A percentile compares a stretch with the other conserved stretches of the same genome.
Conservation (phyloP, 2,329 filamentous ascomycete species). For the Colletotrichum sp. region DNA sequence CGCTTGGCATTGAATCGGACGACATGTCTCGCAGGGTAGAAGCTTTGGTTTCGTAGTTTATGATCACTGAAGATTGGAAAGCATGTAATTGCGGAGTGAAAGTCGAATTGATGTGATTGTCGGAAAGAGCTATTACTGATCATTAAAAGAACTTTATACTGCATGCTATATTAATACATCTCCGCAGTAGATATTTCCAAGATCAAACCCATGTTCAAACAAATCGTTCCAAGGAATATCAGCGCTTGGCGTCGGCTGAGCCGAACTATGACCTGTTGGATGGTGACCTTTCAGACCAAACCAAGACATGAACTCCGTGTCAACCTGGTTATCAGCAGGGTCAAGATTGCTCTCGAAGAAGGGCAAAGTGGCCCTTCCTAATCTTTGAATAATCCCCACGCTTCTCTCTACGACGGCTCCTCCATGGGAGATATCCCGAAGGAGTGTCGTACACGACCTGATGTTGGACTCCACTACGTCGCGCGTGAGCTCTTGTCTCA, state of each 20-base stretch:
- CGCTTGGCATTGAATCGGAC: neutral
- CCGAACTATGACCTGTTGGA: neutral
- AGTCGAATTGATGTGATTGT: no score
- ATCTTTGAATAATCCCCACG: neutral
- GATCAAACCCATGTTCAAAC: neutral
- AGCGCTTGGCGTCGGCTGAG: neutral
- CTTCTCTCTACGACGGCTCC: neutral
- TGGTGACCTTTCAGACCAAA: conserved; percentile 24
- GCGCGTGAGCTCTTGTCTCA: conserved; percentile 1
- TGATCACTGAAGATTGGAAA: no score
- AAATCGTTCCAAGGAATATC: conserved; percentile 14
- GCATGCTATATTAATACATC: neutral
- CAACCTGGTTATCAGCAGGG: conserved; percentile 9
- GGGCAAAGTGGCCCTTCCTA: conserved; percentile 12
- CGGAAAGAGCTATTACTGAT: neutral
- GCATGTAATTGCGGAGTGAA: no score
- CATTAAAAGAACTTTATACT: accelerated
- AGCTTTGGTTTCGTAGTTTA: no score
- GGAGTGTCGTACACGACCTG: neutral
- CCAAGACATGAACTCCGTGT: conserved; percentile 28
- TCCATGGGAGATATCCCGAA: neutral
- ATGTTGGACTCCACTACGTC: conserved; percentile 4
- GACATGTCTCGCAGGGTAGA: neutral
- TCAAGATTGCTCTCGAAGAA: neutral
- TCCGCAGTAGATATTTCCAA: neutral